Base-by-base conservation (phyloP, 2,329 filamentous ascomycete genomes). In the Tolypocladium tropicale region DNA sequence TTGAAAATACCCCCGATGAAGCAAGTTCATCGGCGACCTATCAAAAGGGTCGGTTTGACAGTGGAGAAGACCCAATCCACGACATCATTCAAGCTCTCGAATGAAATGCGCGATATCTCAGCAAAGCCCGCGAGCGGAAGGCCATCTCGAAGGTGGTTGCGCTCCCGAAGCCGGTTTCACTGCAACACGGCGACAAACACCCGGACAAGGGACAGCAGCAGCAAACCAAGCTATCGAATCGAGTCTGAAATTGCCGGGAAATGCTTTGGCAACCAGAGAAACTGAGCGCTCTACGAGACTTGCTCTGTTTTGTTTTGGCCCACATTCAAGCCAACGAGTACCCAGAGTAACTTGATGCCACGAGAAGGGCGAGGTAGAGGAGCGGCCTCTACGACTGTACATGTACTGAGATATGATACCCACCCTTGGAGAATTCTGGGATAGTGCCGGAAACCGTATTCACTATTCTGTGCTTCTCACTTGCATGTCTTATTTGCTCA, bases 151-250 rank as follows among this genome's bases (percentile, higher is more conserved):
- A 65, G 11, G 36, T 58, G 10, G 64, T 65, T 39, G 53, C 23
- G 65, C 61, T 2, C 62, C 66, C 3, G 52, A 32, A 64, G 62
- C 41, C 60, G 55, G 16, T 46, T 67, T 10, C 58, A 60, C 6
- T 48, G 53, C 16, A 50, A 54, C 23, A 25, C 43, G 10, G 48
- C 12, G 4, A 23, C 18, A 18, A 37, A 55, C 10, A 18, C 11
- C 14, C 3, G 5, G 3, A 32, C 11, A n/a, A 25, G 30, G 5
- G n/a, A 21, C 37, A 53, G 37, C n/a, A 36, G 46, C 25, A 49
- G 25, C n/a, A 14, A 32, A 50, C 14, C 18, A 28, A 33, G 18
- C 14, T 28, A 4, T 33, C 18, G 6, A 49, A 21, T n/a, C 18
- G 18, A 33, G 28, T 18, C 28, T 32, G 9, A 21, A 9, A 9